Percentiles rank a stretch among this genome's conserved stretches.
Conservation (phyloP, 169 alveolate genomes). For the Pseudocohnilembus persalinus region DNA sequence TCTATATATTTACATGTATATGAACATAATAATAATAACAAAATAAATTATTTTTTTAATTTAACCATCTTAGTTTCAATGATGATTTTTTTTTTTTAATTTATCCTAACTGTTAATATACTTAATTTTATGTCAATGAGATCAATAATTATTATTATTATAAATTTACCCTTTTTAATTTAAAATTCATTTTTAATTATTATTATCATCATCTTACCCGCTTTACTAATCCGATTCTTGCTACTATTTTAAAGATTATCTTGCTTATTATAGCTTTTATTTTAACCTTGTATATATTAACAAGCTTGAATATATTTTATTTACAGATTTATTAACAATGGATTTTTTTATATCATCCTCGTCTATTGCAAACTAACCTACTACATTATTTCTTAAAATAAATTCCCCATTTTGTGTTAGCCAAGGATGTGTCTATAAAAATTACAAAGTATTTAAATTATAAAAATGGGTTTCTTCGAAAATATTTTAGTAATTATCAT, state of each 20-base stretch:
- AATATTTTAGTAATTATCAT: background rate
- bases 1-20: too few species aligned
- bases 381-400: background rate
- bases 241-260: background rate
- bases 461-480: too few species aligned
- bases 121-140: too few species aligned
- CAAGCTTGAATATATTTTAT: background rate
- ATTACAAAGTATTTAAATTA: too few species aligned
- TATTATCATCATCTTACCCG: background rate
- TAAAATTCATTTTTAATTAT: too few species aligned
- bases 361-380: background rate
- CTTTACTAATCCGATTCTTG: background rate
- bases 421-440: constrained; percentile 15
- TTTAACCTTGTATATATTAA: background rate
- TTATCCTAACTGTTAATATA: too few species aligned
- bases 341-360: background rate
- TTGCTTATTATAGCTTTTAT: background rate
- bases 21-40: too few species aligned
- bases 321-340: background rate
- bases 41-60: too few species aligned
- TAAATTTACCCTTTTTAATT: too few species aligned
- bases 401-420: constrained; percentile 17
- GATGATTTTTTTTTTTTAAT: too few species aligned
- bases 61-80: background rate
- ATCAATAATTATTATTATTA: too few species aligned